These are phyloP conservation scores for Gaertneriomyces sp. DNA, from an alignment of 192 early-diverging fungal species.

Conservation along the genomic window DNA sequence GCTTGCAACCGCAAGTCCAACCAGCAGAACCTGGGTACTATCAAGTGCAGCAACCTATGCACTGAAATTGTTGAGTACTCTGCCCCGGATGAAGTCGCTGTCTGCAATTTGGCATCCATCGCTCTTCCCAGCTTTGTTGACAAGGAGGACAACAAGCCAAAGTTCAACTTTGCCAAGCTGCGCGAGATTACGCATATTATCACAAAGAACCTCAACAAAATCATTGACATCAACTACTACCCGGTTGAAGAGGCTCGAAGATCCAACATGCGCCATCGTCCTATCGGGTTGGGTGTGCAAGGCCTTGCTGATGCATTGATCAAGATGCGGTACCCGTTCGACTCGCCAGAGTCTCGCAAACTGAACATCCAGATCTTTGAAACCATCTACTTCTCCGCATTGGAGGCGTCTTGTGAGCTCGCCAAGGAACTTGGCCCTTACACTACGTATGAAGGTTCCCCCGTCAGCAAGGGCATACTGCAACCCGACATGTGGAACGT, in stretches of 20 bases:
- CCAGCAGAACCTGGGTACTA: slow-evolving; percentile 98
- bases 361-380: slow-evolving; percentile 92
- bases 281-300: slow-evolving; percentile 98
- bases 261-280: slow-evolving; percentile 93
- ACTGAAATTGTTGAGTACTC: slow-evolving; percentile 99
- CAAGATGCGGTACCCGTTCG: slow-evolving; percentile 91
- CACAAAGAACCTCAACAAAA: slow-evolving; percentile 89
- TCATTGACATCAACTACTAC: slow-evolving; percentile 97
- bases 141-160: slow-evolving; percentile 46
- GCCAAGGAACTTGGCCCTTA: slow-evolving; percentile 77
- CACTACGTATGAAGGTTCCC: slow-evolving; percentile 82
- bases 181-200: slow-evolving; percentile 82
- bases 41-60: slow-evolving; percentile 97
- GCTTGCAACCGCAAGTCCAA: slow-evolving; percentile 99
- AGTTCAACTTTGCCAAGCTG: slow-evolving; percentile 82
- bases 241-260: slow-evolving; percentile 80
- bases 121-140: slow-evolving; percentile 83
- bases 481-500: slow-evolving; percentile 95
- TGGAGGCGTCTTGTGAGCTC: slow-evolving; percentile 89
- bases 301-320: slow-evolving; percentile 97
- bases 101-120: slow-evolving; percentile 95
- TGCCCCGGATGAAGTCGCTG: slow-evolving; percentile 91
- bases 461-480: slow-evolving; percentile 83
- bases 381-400: slow-evolving; percentile 91
- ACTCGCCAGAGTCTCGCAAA: slow-evolving; percentile 74